A percentile compares a stretch with the other conserved stretches of the same genome.
Conservation (phyloP, 345 rosid genomes). For the Aethionema arabicum region DNA sequence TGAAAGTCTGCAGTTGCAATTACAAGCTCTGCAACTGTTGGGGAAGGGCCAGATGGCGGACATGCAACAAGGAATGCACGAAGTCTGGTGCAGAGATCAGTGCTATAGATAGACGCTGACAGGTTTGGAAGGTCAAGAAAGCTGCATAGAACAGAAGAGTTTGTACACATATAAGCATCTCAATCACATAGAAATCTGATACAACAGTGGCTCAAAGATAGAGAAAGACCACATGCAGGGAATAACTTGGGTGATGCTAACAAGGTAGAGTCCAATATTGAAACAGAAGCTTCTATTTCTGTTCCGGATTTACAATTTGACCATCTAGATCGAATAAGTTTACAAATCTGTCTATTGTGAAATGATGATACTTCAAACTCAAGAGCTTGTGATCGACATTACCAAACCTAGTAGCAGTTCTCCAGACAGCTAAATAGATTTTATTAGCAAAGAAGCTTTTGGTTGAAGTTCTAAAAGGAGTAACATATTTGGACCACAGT, state of each 20-base stretch:
- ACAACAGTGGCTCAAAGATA: constrained; percentile 6
- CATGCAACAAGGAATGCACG: constrained; percentile 86
- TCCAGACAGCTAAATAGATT: constrained; percentile 2
- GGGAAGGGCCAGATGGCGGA: constrained; percentile 94
- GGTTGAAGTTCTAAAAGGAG: constrained; percentile 12
- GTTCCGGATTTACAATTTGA: neutral
- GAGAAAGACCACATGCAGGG: constrained; percentile 7
- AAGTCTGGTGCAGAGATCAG: constrained; percentile 85
- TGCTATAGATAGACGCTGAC: constrained; percentile 85
- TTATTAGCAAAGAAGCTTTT: constrained; percentile 11
- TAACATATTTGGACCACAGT: neutral
- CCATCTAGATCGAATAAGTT: constrained; percentile 8
- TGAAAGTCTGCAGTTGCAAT: constrained; percentile 96
- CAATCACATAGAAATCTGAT: neutral
- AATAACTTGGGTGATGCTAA: neutral
- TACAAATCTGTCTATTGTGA: neutral
- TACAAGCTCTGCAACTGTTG: constrained; percentile 86
- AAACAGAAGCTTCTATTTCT: constrained; percentile 5
- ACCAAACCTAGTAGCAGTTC: neutral
- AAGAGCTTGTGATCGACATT: constrained; percentile 9
- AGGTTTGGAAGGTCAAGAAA: constrained; percentile 89
- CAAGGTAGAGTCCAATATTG: neutral
- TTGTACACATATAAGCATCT: constrained; percentile 20
- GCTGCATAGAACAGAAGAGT: constrained; percentile 49
- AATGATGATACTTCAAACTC: constrained; percentile 1